Base-by-base conservation (phyloP, 768 basidiomycete species). In the Pleurotus pulmonarius region DNA sequence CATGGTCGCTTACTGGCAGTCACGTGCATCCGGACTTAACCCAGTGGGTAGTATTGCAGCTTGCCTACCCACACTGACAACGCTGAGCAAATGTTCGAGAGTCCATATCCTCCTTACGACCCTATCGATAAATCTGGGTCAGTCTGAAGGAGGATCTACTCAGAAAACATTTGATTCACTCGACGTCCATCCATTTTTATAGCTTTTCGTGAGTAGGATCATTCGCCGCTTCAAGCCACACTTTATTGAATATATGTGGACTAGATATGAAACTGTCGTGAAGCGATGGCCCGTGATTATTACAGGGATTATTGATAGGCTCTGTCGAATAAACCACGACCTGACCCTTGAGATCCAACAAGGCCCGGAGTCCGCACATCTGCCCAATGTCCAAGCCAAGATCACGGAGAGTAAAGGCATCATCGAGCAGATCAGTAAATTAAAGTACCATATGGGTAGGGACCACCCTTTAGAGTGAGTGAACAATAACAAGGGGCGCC, bases 361-460 rank as follows among this genome's bases (percentile, higher is more conserved):
- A 43, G 62, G 34, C 38, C 52, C 62, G 18, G 60, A 63, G 41
- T 58, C 58, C 20, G 56, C 59, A 12, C 59, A 56, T 41, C 64
- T 64, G 60, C 65, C 67, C 16, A 52, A 58, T 3, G 52, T 75
- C 11, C 67, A 76, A 12, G 72, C 65, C 57, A 80, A 77, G 68
- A 72, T 93, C 40, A 69, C 69, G n/a, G 92, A 97, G 67, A 93
- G 91, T 1, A 90, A 87, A 64, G 73, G 62, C 12, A 83, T 97
- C 58, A 93, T 98, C 54, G 78, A 82, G 56, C 77, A 81, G 64
- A 75, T 90, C 48, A 84, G 86, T 63, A 81, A 82, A 66, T 71
- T 98, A 58, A 98, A 96, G 72, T 91, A 94, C 70, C 84, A 88
- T 64, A 95, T 97, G 90, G 86, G 83, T 0, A 77, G 89, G 59